Percentiles rank a stretch among this genome's conserved stretches.
These are phyloP conservation scores for Coelastrella sp. DNA, from an alignment of 139 green algal species.

Conservation along the genomic window DNA sequence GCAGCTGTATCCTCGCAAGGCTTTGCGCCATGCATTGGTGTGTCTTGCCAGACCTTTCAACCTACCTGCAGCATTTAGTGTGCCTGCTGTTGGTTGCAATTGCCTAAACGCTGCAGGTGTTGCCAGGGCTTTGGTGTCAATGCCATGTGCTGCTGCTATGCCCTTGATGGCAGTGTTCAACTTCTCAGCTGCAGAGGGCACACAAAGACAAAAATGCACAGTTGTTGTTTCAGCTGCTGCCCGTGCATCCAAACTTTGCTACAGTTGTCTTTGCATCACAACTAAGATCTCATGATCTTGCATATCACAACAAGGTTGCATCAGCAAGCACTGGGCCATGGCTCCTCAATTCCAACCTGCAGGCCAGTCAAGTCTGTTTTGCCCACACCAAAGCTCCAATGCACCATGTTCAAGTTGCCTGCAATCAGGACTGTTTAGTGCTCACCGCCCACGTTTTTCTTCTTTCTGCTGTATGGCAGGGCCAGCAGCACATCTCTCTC, in stretches of 20 bases:
- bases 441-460: background rate
- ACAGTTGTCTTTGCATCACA: too few relatives aligned
- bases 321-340: too few relatives aligned
- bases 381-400: background rate
- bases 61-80: slow-evolving; percentile 32
- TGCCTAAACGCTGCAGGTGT: slow-evolving; percentile 6
- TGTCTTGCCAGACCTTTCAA: too few relatives aligned
- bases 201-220: background rate
- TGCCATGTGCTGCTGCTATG: slow-evolving; percentile 16
- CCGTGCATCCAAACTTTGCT: background rate
- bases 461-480: slow-evolving; percentile 9
- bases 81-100: slow-evolving; percentile 35
- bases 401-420: background rate
- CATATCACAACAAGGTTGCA: too few relatives aligned
- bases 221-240: slow-evolving; percentile 25
- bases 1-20: too few relatives aligned
- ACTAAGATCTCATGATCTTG: too few relatives aligned
- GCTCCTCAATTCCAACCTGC: too few relatives aligned
- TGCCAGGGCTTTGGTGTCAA: slow-evolving; percentile 2
- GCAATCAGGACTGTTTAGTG: background rate
- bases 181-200: background rate
- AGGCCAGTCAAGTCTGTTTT: too few relatives aligned
- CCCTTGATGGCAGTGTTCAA: background rate
- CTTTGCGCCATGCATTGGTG: too few relatives aligned
- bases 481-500: slow-evolving; percentile 26